Evolutionary conservation across 1,139 yeast genomes (phyloP).

Genomic region (Geotrichum candidum): DNA sequence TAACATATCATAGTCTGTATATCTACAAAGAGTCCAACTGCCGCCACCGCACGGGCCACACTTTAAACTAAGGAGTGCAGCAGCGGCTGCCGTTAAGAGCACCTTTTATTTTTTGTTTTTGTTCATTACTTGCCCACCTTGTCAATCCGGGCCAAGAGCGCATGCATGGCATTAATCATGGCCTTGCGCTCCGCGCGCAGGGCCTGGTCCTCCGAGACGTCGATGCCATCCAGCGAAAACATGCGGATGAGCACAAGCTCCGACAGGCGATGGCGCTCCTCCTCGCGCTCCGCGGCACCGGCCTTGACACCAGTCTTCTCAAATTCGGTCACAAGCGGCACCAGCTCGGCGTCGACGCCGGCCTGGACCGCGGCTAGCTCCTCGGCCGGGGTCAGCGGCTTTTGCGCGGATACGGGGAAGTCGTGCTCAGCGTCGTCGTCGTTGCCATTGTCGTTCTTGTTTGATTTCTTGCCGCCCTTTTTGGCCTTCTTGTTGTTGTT

Average conservation of each 20-base stretch:
- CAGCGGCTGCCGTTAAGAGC: neutral
- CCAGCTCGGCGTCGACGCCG: slow-evolving; percentile 29
- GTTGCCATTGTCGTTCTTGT: slow-evolving; percentile 8
- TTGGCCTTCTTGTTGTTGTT: slow-evolving; percentile 14
- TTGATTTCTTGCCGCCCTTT: slow-evolving; percentile 13
- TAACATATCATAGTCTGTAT: no score
- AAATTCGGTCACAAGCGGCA: slow-evolving; percentile 31
- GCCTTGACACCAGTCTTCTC: slow-evolving; percentile 27
- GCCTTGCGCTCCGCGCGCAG: slow-evolving; percentile 34
- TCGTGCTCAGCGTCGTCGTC: slow-evolving; percentile 11
- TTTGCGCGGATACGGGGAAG: slow-evolving; percentile 15
- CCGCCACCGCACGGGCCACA: no score
- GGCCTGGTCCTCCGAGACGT: slow-evolving; percentile 34
- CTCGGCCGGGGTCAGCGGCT: slow-evolving; percentile 29
- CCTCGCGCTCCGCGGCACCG: slow-evolving; percentile 30
- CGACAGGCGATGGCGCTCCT: slow-evolving; percentile 34
- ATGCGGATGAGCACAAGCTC: slow-evolving; percentile 38
- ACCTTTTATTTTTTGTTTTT: neutral
- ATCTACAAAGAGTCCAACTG: no score
- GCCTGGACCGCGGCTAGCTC: slow-evolving; percentile 30
- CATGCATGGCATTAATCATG: slow-evolving; percentile 37
- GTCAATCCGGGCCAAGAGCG: slow-evolving; percentile 33
- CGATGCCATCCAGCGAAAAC: slow-evolving; percentile 37
- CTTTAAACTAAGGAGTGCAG: no score
- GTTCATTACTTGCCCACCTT: slow-evolving; percentile 16